Evolutionary conservation across 306 rosid species (phyloP).

Genomic region (Carpinus viminea): DNA sequence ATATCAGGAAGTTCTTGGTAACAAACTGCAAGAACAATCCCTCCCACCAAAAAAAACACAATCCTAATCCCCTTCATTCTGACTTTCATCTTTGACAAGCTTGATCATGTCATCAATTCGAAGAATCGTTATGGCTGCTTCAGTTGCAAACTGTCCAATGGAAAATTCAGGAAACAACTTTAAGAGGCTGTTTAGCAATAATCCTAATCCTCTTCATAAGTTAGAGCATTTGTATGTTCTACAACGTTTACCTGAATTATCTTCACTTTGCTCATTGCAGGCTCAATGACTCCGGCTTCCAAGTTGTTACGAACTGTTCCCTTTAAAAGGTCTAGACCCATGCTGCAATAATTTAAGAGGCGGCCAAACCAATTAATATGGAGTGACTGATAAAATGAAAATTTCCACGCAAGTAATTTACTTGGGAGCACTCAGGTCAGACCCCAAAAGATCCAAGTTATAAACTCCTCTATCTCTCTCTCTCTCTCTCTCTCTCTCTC

Average conservation of each 20-base stretch:
- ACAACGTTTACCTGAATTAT: conserved; percentile 70
- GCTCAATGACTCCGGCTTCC: conserved; percentile 98
- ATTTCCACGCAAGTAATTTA: conserved; percentile 10
- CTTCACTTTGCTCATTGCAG: conserved; percentile 99
- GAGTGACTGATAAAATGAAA: not conserved
- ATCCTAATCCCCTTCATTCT: conserved; percentile 47
- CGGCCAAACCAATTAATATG: not conserved
- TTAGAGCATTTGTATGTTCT: not conserved
- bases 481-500: not conserved
- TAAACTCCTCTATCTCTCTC: not conserved
- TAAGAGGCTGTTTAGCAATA: not conserved
- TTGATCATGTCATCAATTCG: conserved; percentile 96
- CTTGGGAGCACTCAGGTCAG: not conserved
- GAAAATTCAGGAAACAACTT: not conserved
- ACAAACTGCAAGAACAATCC: conserved; percentile 20
- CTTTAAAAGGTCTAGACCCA: conserved; percentile 88
- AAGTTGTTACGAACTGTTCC: conserved; percentile 83
- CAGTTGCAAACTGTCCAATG: conserved; percentile 79
- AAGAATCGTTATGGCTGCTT: conserved; percentile 95
- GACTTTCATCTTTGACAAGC: conserved; percentile 90
- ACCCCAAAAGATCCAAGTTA: not conserved
- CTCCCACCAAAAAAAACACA: conserved; percentile 9
- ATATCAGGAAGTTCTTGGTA: conserved; percentile 18
- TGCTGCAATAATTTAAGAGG: conserved; percentile 43
- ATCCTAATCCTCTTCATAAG: not conserved